phyloP scores from a whole-genome alignment of 345 rosid genomes.

The Orychophragmus violaceus region DNA sequence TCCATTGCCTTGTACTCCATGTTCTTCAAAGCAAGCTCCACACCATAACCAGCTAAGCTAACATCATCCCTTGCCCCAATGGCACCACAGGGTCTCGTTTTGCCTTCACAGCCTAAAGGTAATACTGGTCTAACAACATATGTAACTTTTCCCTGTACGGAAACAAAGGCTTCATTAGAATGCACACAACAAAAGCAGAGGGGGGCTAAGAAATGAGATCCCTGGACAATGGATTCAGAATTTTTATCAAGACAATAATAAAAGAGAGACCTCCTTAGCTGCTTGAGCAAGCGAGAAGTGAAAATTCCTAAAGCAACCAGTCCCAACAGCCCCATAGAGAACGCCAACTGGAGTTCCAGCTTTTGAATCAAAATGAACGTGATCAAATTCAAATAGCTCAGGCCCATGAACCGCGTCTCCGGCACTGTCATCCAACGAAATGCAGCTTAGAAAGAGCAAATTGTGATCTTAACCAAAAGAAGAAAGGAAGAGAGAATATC shows the following conservation, averaged over 20 bases:
- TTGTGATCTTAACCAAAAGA: conserved; percentile 3
- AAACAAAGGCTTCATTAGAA: conserved; percentile 18
- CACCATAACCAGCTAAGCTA: conserved; percentile 96
- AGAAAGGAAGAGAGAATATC: background rate
- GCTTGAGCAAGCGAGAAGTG: conserved; percentile 63
- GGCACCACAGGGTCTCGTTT: conserved; percentile 73
- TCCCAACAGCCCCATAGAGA: conserved; percentile 90
- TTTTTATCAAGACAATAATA: background rate
- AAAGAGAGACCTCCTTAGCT: conserved; percentile 55
- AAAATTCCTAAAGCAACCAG: conserved; percentile 72
- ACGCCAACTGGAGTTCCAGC: conserved; percentile 59
- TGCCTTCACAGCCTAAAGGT: conserved; percentile 77
- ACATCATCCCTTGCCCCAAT: conserved; percentile 68
- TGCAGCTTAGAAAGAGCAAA: conserved; percentile 4
- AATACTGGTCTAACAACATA: conserved; percentile 92
- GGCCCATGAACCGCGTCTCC: conserved; percentile 67
- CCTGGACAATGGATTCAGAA: background rate
- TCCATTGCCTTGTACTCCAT: conserved; percentile 99
- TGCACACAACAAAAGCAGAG: conserved; percentile 8
- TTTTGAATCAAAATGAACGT: conserved; percentile 59
- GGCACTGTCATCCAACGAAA: conserved; percentile 37
- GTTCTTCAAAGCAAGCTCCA: conserved; percentile 97
- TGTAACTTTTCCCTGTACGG: conserved; percentile 70
- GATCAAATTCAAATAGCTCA: conserved; percentile 83
- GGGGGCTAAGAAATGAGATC: background rate